Evolutionary conservation across 1,139 yeast species (phyloP), one percentile per base, ranked within the genome.

Genomic region (Debaryomycetaceae sp.): DNA sequence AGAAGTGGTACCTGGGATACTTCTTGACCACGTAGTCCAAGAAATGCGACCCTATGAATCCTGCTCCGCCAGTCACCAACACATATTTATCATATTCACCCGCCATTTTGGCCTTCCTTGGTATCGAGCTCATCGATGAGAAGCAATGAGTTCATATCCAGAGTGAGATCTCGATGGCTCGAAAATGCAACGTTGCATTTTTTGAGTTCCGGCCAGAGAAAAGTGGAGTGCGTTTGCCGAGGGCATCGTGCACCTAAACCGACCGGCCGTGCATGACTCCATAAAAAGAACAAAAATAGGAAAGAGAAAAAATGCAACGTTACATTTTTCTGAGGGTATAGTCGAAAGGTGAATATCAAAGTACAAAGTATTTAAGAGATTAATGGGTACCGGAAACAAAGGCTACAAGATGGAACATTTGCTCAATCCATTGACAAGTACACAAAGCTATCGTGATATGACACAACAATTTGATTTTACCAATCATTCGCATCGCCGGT

Each of bases 401-500:
- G 27, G 14, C 8, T 11, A 31, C 14, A 50, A 52, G 41, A 54
- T 60, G 46, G 59, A 58, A 39, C 60, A 56, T 46, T 50, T 60
- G 34, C 56, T 60, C 41, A 58, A 60, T 43, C 65, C 65, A 14
- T 38, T 55, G 24, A 54, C 59, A n/a, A 48, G 59, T 17, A 50
- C 59, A 14, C 55, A 14, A n/a, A 22, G 34, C 20, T 39, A 57
- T 17, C 50, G 58, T 11, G 45, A 47, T 24, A 62, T 63, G 69
- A 54, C 65, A 8, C 59, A 56, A 52, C 48, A 51, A 44, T 78
- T 79, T 52, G 80, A 76, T 56, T 76, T 76, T 49, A 69, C 77
- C 37, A 77, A 78, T 53, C 78, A 78, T 53, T 77, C 89, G 3
- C 93, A 84, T 56, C 77, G 88, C 49, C 75, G 93, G 40, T 80